Base-by-base conservation (phyloP, 768 basidiomycete species). In the Agaricus blazei region DNA sequence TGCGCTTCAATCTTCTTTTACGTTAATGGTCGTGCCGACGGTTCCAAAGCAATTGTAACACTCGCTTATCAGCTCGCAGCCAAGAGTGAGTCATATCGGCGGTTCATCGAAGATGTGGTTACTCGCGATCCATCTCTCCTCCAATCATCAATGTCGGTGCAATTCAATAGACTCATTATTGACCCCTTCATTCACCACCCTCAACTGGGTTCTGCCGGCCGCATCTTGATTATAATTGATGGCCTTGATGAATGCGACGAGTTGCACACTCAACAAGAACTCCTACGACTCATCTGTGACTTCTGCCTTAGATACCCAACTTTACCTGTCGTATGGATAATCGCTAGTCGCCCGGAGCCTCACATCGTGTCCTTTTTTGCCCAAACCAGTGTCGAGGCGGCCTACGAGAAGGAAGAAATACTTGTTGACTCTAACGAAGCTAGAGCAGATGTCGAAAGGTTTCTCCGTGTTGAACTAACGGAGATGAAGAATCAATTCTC, bases 31-130 rank as follows among this genome's bases (percentile, higher is more conserved):
- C 48, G 48, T 15, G 27, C 24, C 23, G 48, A 50, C 15, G 48
- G 34, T 8, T 50, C 48, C 15, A 50, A 50, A 54, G n/a, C n/a
- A 27, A 37, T 5, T 23, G 9, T 28, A n/a, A 66, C 64, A 0
- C 48, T 68, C 5, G 57, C 63, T 1, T 61, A 59, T 37, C 64
- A 68, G 29, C 52, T 68, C 3, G 60, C 63, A 2, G 27, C 48
- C 9, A 41, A 27, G 0, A 9, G 49, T 29, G 54, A 59, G 11
- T n/a, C 28, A 11, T 12, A 54, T 0, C 51, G 49, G 7, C 41
- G 43, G 5, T 53, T 50, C 14, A 47, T 59, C n/a, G 43, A 58
- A 5, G 34, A 47, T 3, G 46, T 38, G 11, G 53, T 65, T 37
- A 2, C 23, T 9, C n/a, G n/a, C 2, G 51, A 58, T 28, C 61